Conservation (phyloP, 2,329 filamentous ascomycete genomes). For the Cercospora zeae-maydis region DNA sequence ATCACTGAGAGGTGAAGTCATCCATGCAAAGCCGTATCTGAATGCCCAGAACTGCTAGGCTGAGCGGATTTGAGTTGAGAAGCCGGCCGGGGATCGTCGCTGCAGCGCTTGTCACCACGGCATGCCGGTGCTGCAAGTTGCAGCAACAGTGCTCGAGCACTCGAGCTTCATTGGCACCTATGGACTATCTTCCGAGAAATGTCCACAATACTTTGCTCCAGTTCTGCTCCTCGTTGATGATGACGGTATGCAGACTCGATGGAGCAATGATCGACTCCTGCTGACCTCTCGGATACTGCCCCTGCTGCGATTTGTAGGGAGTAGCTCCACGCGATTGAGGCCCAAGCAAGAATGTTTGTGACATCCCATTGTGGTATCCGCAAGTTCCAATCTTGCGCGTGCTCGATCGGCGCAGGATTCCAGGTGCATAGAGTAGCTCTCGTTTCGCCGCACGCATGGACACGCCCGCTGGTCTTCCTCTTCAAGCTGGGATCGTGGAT, state of each 20-base stretch:
- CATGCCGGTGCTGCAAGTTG: background rate
- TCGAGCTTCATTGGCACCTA: background rate
- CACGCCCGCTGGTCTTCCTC: background rate
- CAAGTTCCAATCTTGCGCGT: background rate
- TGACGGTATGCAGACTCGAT: background rate
- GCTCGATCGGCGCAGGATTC: background rate
- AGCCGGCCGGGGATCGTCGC: background rate
- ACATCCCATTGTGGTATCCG: background rate
- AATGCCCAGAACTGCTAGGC: slow-evolving; percentile 6
- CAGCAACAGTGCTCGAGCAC: background rate
- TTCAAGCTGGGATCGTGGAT: background rate
- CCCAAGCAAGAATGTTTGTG: background rate
- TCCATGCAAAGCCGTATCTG: slow-evolving; percentile 6
- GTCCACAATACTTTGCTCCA: background rate
- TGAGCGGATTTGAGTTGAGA: background rate
- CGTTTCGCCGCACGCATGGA: background rate
- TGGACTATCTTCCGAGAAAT: background rate
- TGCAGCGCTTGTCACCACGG: background rate
- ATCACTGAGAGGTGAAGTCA: background rate
- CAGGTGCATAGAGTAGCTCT: background rate
- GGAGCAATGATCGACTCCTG: background rate
- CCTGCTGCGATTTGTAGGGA: background rate
- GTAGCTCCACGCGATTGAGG: background rate
- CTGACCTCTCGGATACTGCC: background rate
- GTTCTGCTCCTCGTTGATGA: background rate